Evolutionary conservation across 2,329 filamentous ascomycete genomes (phyloP), one percentile per base, ranked within the genome.

Genomic region (Pestalotiopsis sp.): DNA sequence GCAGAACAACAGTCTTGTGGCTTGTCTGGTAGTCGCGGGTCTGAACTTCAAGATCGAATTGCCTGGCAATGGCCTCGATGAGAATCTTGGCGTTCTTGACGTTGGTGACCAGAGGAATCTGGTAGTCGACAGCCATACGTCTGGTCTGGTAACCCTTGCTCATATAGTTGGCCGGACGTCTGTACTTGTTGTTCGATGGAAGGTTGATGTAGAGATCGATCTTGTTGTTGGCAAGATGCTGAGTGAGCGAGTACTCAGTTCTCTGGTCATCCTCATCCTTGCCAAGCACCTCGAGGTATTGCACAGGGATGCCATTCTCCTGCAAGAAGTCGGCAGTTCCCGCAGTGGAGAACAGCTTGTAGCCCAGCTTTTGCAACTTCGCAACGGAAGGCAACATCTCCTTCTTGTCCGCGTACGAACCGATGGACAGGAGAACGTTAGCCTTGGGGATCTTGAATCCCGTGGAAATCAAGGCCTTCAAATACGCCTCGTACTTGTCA

Each of bases 141-240:
- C 96, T 91, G 68, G 96, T 98, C 77, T 93, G 92, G 84, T 99
- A 99, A 70, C 96, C 96, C 84, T 96, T 96, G 82, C 93, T 97
- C 92, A 99, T 97, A 83, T 98, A 99, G 85, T 94, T 99, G 76
- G 96, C 96, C 39, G 96, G 96, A 73, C 96, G 91, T 75, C 96
- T 90, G 87, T 97, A 99, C 81, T 95, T 93, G 86, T 99, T 99
- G 88, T 90, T 97, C 13, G 96, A 98, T n/a, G 96, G 96, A 82
- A 99, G 82, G 82, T 99, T 99, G 90, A 99, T 98, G 85, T 99
- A 99, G 70, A 99, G 85, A 80, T 98, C 95, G 76, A 99, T 99
- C 81, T 96, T 91, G 84, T 98, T 98, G 84, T 97, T 98, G 69
- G 95, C 93, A 82, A 99, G 85, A 84, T 98, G 95, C 83, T 98